Evolutionary conservation across 2,329 filamentous ascomycete species (phyloP).

Genomic region (Leptographium galeiforme): DNA sequence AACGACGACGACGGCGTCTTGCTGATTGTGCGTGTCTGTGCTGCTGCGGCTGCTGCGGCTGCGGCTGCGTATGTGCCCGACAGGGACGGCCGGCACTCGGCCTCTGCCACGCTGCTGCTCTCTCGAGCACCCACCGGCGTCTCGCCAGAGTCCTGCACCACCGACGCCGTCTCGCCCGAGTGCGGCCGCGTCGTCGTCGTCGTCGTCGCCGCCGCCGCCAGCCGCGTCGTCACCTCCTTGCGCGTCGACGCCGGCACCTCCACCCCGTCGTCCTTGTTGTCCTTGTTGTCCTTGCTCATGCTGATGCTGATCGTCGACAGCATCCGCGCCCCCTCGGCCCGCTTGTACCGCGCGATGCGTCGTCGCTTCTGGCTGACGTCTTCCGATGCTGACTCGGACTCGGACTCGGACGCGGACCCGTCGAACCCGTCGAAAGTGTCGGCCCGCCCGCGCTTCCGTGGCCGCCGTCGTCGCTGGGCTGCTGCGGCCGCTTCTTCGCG

Average conservation of each 20-base stretch:
- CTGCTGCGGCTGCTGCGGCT: neutral
- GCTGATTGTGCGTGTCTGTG: neutral
- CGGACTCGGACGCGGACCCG: neutral
- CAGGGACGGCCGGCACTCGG: slow-evolving; percentile 6
- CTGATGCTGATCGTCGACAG: slow-evolving; percentile 27
- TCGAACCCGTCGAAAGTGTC: slow-evolving; percentile 4
- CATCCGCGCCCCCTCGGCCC: slow-evolving; percentile 25
- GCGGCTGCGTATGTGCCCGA: slow-evolving; percentile 1
- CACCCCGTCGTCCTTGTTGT: slow-evolving; percentile 22
- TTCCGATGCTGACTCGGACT: too few relatives aligned
- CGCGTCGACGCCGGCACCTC: slow-evolving; percentile 20
- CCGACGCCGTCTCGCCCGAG: too few relatives aligned
- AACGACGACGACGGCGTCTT: slow-evolving; percentile 7
- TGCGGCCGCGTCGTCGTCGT: too few relatives aligned
- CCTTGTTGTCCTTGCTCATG: too few relatives aligned
- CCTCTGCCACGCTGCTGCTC: slow-evolving; percentile 1
- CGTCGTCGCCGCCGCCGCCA: too few relatives aligned
- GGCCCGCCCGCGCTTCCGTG: slow-evolving; percentile 9
- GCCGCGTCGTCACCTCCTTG: slow-evolving; percentile 11
- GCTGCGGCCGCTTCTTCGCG: slow-evolving; percentile 11
- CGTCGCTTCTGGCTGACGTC: slow-evolving; percentile 23
- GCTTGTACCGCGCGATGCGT: slow-evolving; percentile 23
- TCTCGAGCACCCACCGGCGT: neutral
- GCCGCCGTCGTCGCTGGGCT: neutral
- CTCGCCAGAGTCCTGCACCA: slow-evolving; percentile 1